phyloP scores from a whole-genome alignment of 768 basidiomycete genomes.

The Hericium alpestre region DNA sequence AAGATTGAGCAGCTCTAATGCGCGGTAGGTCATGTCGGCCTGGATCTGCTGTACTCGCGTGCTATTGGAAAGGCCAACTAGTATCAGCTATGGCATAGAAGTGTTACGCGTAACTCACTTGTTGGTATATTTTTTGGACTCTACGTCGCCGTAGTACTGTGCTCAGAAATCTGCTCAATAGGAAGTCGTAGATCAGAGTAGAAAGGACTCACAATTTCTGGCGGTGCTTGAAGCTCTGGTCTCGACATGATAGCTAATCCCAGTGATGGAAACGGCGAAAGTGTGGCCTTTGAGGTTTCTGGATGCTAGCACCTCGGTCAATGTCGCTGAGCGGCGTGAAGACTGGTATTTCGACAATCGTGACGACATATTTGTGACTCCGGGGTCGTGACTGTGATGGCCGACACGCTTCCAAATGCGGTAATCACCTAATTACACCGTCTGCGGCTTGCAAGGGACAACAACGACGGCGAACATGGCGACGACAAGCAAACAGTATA shows the following conservation, averaged over 20 bases:
- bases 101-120: slow-evolving; percentile 40
- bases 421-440: not conserved
- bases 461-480: slow-evolving; percentile 36
- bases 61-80: slow-evolving; percentile 29
- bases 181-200: not conserved
- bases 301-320: too few species aligned
- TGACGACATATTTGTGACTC: too few species aligned
- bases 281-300: too few species aligned
- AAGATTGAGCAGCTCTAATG: slow-evolving; percentile 80
- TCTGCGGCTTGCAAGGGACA: not conserved
- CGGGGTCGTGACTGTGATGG: too few species aligned
- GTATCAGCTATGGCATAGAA: not conserved
- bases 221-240: slow-evolving; percentile 53
- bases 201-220: slow-evolving; percentile 54
- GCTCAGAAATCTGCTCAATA: not conserved
- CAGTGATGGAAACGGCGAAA: not conserved
- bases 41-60: slow-evolving; percentile 95
- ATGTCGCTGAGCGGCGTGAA: too few species aligned
- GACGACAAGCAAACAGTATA: slow-evolving; percentile 73
- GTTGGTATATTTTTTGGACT: slow-evolving; percentile 93
- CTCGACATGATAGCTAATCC: slow-evolving; percentile 34
- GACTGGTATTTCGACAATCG: too few species aligned
- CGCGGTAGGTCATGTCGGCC: slow-evolving; percentile 94
- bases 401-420: not conserved
- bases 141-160: slow-evolving; percentile 93